Percentiles rank a stretch among this genome's conserved stretches.
phyloP scores from a whole-genome alignment of 2,329 filamentous ascomycete species.

The Pyrenochaeta sp. region DNA sequence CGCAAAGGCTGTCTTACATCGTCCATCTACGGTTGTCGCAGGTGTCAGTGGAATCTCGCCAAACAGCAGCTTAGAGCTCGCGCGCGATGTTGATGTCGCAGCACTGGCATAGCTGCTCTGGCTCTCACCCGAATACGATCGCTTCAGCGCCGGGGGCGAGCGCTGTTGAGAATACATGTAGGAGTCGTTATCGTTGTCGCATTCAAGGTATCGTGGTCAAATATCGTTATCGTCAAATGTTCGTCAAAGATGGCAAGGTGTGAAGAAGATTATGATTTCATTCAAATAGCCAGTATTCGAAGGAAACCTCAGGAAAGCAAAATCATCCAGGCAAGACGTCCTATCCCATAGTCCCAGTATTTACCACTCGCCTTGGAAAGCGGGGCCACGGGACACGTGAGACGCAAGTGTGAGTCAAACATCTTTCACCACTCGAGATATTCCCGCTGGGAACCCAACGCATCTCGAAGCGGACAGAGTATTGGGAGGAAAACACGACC shows the following conservation, averaged over 20 bases:
- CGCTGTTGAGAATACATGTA: conserved; percentile 46
- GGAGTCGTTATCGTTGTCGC: conserved; percentile 22
- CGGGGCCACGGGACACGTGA: conserved; percentile 42
- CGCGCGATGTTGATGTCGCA: conserved; percentile 46
- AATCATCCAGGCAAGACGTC: conserved; percentile 21
- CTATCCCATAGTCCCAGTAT: conserved; percentile 36
- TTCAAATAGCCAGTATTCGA: conserved; percentile 28
- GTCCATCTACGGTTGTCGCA: conserved; percentile 44
- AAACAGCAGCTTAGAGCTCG: conserved; percentile 56
- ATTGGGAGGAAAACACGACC: conserved; percentile 51
- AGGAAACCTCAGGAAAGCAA: conserved; percentile 41
- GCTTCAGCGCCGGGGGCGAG: conserved; percentile 49
- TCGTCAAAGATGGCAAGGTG: conserved; percentile 16
- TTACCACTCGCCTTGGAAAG: conserved; percentile 33
- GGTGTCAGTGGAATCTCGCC: conserved; percentile 59
- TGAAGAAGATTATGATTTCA: conserved; percentile 24
- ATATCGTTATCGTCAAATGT: conserved; percentile 8
- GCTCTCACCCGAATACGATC: conserved; percentile 47
- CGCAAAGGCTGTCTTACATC: conserved; percentile 41
- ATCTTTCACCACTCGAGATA: conserved; percentile 19
- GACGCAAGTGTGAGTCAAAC: conserved; percentile 56
- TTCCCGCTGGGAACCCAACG: conserved; percentile 22
- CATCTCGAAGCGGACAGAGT: conserved; percentile 39
- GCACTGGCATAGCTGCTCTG: conserved; percentile 44
- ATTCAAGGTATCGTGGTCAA: conserved; percentile 19